Base-by-base conservation (phyloP, 164 flowering plant genomes). In the Hamamelis virginiana region DNA sequence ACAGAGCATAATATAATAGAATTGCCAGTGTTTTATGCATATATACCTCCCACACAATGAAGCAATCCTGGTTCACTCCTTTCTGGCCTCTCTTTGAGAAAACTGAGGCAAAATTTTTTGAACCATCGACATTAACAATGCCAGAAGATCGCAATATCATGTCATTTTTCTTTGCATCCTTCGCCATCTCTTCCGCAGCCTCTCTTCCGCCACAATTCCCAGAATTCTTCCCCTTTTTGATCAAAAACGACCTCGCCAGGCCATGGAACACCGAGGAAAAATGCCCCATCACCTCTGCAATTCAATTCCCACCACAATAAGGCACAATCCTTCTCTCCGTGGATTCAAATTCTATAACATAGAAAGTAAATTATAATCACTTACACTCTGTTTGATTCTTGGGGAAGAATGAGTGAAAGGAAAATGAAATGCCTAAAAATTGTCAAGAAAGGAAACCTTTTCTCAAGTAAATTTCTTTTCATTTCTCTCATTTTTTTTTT, bases 21-120 rank as follows among this genome's bases (percentile, higher is more conserved):
- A 13, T 5, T 21, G 14, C 1, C 26, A 38, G 19, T 22, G 21
- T 22, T 65, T 58, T 12, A 25, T 18, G 43, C 58, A 51, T n/a
- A 46, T 22, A n/a, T 87, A 94, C 97, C 97, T 92, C 92, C 98
- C 97, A 94, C 13, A 92, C 95, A 66, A 90, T 78, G 73, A 75
- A 81, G 76, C 94, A 90, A 76, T 94, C 98, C 74, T 94, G 98
- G 68, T 94, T 94, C 22, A 77, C 82, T 53, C 95, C 98, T 80
- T 94, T 94, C 60, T 86, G 55, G 51, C 98, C 98, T 74, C 83
- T 80, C 76, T 77, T 85, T 0, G 94, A 83, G 75, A 71, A 92
- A 72, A 81, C 74, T 0, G 97, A 84, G 56, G 82, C 87, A 61
- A 84, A 84, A 68, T 86, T 87, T 3, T 89, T 79, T 1, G 94